Evolutionary conservation across 1,284 basidiomycete genomes (phyloP).

Genomic region (Ceratobasidium sp.): DNA sequence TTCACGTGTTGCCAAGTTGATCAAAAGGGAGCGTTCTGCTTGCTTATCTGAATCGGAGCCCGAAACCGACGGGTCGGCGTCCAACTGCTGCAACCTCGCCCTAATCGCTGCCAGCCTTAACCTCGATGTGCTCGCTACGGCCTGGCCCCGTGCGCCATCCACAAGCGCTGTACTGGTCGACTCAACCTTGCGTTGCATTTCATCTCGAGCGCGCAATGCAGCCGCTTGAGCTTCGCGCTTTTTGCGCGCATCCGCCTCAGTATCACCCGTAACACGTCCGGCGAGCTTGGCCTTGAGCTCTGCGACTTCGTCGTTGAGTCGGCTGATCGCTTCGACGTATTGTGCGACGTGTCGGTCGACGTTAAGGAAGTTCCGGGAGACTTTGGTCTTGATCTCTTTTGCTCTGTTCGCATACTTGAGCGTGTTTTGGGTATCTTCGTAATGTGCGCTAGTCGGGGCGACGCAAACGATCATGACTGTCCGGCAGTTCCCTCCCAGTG

Average conservation of each 20-base stretch:
- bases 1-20: slow-evolving; percentile 76
- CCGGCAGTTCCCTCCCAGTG: slow-evolving; percentile 96
- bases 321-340: slow-evolving; percentile 93
- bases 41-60: slow-evolving; percentile 71
- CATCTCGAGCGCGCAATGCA: slow-evolving; percentile 75
- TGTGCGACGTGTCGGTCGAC: slow-evolving; percentile 92
- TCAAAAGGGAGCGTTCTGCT: slow-evolving; percentile 79
- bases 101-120: slow-evolving; percentile 74
- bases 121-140: slow-evolving; percentile 72
- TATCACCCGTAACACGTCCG: slow-evolving; percentile 73
- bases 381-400: slow-evolving; percentile 95
- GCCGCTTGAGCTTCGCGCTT: slow-evolving; percentile 75
- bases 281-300: slow-evolving; percentile 89
- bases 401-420: slow-evolving; percentile 95
- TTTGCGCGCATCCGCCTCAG: slow-evolving; percentile 72
- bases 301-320: slow-evolving; percentile 84
- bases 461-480: slow-evolving; percentile 98
- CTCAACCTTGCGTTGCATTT: slow-evolving; percentile 76
- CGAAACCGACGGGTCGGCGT: slow-evolving; percentile 58
- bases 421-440: slow-evolving; percentile 98
- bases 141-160: slow-evolving; percentile 82
- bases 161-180: slow-evolving; percentile 76
- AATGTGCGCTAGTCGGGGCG: slow-evolving; percentile 92
- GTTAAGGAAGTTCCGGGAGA: slow-evolving; percentile 92
- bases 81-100: slow-evolving; percentile 75